Base-by-base conservation (phyloP, 2,329 filamentous ascomycete genomes). In the Fusarium temperatum region DNA sequence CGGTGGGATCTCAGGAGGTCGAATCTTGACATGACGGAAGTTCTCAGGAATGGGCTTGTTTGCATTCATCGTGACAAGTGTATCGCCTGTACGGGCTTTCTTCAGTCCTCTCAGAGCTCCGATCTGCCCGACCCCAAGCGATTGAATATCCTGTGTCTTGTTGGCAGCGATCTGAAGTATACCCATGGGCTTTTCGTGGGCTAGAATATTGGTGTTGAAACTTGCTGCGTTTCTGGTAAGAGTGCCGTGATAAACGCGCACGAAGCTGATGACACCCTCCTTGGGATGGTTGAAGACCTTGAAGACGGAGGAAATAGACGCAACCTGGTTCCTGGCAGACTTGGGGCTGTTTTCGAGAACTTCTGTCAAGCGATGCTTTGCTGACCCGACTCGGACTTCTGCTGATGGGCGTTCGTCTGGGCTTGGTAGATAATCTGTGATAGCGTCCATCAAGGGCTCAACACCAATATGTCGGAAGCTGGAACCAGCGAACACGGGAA, bases 381-480 rank as follows among this genome's bases (percentile, higher is more conserved):
- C 86, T n/a, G 89, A 84, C 1, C 90, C 92, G 7, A 95, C 84
- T 58, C 89, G 93, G 58, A 98, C 89, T 76, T 95, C 91, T 2
- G 94, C 89, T 78, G 96, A 93, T 14, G 94, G 93, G 24, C 94
- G 88, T 79, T 98, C 94, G 3, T 87, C 84, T 1, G 96, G 96
- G 73, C 91, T 94, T 0, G 96, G 96, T 6, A 98, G 87, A 51
- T 98, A 92, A 78, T 98, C 94, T 14, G 94, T 90, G 18, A 98
- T 91, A 42, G 94, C 94, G 81, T 98, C 95, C 60, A 98, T 88
- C 28, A 99, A 86, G 35, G 95, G 94, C 81, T 98, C 94, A 8
- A 98, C 95, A 13, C 96, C 96, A 70, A 98, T 94, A 74, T 98
- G 98, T 47, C 93, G 91, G 82, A 98, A 95, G 81, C 95, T 98